Evolutionary conservation across 139 green algal species (phyloP).

Genomic region (Chlamydomonas applanata): DNA sequence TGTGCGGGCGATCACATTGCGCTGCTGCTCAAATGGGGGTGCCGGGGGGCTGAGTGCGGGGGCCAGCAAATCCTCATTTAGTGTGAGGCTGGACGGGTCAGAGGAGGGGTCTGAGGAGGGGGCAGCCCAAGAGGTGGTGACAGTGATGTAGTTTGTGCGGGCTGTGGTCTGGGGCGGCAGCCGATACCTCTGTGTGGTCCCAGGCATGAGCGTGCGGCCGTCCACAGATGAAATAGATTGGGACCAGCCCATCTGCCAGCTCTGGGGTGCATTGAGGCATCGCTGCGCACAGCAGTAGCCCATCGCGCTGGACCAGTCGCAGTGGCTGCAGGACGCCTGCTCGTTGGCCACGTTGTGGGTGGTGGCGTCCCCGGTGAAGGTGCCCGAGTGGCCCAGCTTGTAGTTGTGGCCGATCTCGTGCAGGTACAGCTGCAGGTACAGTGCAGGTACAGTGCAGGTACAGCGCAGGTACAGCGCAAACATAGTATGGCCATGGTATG

Average conservation of each 20-base stretch:
- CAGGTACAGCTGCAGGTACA: conserved; percentile 23
- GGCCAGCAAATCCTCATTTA: not conserved
- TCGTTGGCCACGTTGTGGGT: not conserved
- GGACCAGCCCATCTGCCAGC: conserved; percentile 31
- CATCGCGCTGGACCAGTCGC: conserved; percentile 32
- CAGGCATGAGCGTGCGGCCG: not conserved
- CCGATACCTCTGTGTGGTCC: not conserved
- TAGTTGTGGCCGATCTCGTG: conserved; percentile 49
- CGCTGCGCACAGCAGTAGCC: conserved; percentile 25
- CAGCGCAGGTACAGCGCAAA: too few species aligned
- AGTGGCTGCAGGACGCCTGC: conserved; percentile 7
- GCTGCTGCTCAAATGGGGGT: not conserved
- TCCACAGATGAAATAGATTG: not conserved
- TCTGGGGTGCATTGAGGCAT: conserved; percentile 14
- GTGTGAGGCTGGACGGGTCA: not conserved
- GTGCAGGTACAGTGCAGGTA: not conserved
- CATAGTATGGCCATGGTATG: too few species aligned
- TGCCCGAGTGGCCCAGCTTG: conserved; percentile 21
- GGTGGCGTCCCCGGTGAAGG: conserved; percentile 2
- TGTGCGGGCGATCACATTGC: not conserved
- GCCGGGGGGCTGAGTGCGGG: not conserved
- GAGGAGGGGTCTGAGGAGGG: not conserved
- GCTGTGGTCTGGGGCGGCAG: not conserved
- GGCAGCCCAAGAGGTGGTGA: conserved; percentile 4
- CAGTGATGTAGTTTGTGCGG: not conserved